Percentiles rank a stretch among this genome's conserved stretches.
Conservation (phyloP, 192 early-diverging fungal genomes). For the Oehlia diaphana region DNA sequence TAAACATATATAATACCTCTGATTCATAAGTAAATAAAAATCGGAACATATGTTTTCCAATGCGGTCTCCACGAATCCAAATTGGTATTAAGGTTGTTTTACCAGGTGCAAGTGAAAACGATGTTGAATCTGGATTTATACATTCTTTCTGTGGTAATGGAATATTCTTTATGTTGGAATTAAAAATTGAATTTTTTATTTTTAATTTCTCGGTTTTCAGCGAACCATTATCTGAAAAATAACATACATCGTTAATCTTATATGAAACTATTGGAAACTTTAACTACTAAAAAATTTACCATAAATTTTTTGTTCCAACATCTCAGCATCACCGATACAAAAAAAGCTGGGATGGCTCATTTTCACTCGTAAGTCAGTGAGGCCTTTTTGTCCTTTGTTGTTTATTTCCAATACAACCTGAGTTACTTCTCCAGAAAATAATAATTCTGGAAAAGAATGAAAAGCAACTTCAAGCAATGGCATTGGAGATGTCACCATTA, state of each 20-base stretch:
- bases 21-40: slow-evolving; percentile 85
- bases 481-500: slow-evolving; percentile 78
- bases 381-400: slow-evolving; percentile 78
- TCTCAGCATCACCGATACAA: slow-evolving; percentile 56
- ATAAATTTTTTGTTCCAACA: slow-evolving; percentile 44
- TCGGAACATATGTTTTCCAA: slow-evolving; percentile 78
- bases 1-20: slow-evolving; percentile 45
- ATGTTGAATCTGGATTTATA: slow-evolving; percentile 32
- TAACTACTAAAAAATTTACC: slow-evolving; percentile 22
- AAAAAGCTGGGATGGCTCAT: slow-evolving; percentile 89
- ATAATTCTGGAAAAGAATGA: slow-evolving; percentile 70
- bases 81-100: slow-evolving; percentile 73
- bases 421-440: slow-evolving; percentile 84
- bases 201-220: slow-evolving; percentile 27
- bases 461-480: slow-evolving; percentile 81
- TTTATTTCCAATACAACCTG: slow-evolving; percentile 72
- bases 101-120: slow-evolving; percentile 60
- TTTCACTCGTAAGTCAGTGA: slow-evolving; percentile 71
- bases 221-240: slow-evolving; percentile 14
- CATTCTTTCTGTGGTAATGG: slow-evolving; percentile 39
- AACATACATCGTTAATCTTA: neutral
- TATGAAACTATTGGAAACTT: neutral
- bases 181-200: slow-evolving; percentile 56
- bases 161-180: slow-evolving; percentile 53
- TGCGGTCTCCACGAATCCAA: slow-evolving; percentile 90